Base-by-base conservation (phyloP, 768 basidiomycete genomes). In the Lactarius hatsudake region DNA sequence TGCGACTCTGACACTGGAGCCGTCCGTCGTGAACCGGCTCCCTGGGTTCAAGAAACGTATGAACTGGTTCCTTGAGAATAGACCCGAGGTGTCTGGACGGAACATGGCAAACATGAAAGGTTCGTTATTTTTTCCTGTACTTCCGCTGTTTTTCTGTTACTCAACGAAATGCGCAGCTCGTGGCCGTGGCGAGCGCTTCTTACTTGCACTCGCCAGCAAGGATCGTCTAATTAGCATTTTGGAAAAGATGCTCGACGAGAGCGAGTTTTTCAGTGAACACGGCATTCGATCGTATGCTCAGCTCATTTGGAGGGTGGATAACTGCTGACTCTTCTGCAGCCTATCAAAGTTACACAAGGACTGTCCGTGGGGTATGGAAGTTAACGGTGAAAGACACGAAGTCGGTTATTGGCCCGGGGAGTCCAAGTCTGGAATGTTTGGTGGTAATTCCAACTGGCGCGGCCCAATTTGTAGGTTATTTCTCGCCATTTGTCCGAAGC, bases 331-430 rank as follows among this genome's bases (percentile, higher is more conserved):
- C 26, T 26, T 26, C n/a, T 43, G 13, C 68, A 96, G 94, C 3
- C 77, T 98, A 73, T 98, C 96, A 0, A 91, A 95, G 75, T 77
- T 84, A 70, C 97, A 99, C 78, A 87, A 94, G 77, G 89, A 94
- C 13, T 83, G 91, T 66, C 97, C 97, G 4, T 99, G 93, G 92
- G 90, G 90, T 7, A 97, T 98, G 85, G 81, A 93, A 68, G 96
- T 97, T 58, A 87, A 97, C 68, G 96, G 94, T 18, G 86, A 98
- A 72, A 84, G 88, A 51, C 93, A 97, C 75, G 92, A 94, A 73
- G 93, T 98, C 36, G 85, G 86, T 40, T 99, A 98, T 78, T 98
- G 97, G 97, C 96, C 97, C 1, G 97, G 96, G 10, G 97, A 99
- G 75, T 98, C 96, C 2, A 86, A 85, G 72, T 95, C 93, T 13